Evolutionary conservation across 306 rosid genomes (phyloP), one percentile per base, ranked within the genome.

Genomic region (Carpinus viminea): DNA sequence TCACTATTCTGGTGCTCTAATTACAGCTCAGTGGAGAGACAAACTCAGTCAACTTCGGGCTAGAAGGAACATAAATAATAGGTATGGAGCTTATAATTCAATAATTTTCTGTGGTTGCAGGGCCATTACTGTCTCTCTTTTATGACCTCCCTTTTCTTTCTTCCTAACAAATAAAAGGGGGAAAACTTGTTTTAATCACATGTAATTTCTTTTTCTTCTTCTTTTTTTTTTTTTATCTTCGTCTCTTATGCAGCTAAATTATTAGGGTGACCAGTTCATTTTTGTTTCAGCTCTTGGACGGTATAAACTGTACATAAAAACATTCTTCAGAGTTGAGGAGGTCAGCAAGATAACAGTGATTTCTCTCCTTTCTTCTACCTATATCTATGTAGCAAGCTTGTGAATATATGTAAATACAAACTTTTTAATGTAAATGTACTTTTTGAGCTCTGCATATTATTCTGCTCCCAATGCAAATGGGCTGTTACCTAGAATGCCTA

Each of bases 11-110:
- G 70, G n/a, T 62, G 50, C 31, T 43, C 20, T 31, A 34, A 24
- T 70, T 69, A 55, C 90, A 89, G 92, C 92, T 55, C 86, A 86
- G 59, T 89, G 92, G 92, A 86, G 92, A 76, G 92, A 89, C 86
- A 89, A 86, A 57, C 90, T 89, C 55, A 87, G 81, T 72, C 87
- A 84, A 50, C 87, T 86, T 47, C 83, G 92, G 68, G 82, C 92
- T 6, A 84, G 78, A 73, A 86, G 43, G 84, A 86, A 89, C 85
- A 65, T 89, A 88, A 79, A 12, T 84, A 66, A 81, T 55, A 36
- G 82, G 92, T 88, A 76, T 28, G 26, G 34, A 51, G 53, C 76
- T 56, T 17, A 0, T 51, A 45, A 12, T 72, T 62, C 47, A 54
- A 70, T 61, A 38, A 31, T 12, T 13, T n/a, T 52, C 56, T 13